Evolutionary conservation across 805 yeast genomes (phyloP).

Genomic region (Lachancea mirantina): DNA sequence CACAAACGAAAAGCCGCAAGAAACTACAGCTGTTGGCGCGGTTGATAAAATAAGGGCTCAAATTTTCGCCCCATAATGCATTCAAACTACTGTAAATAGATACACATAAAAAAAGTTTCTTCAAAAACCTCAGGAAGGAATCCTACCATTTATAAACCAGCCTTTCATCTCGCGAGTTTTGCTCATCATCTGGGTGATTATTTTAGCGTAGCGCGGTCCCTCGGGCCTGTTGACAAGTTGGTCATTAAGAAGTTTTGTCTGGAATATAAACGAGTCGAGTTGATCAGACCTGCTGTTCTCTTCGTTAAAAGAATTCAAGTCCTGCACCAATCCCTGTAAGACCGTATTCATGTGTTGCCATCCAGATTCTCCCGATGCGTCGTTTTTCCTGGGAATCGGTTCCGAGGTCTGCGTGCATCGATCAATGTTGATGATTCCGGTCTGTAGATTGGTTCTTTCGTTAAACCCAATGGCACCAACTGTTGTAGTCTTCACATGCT

Average conservation of each 20-base stretch:
- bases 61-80: slow-evolving; percentile 5
- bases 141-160: slow-evolving; percentile 34
- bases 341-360: too few species aligned
- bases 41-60: slow-evolving; percentile 8
- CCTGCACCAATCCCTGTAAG: slow-evolving; percentile 23
- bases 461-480: slow-evolving; percentile 38
- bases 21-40: slow-evolving; percentile 10
- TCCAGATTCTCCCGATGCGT: too few species aligned
- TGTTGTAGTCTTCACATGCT: slow-evolving; percentile 31
- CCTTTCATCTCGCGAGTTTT: slow-evolving; percentile 36
- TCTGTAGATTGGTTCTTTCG: slow-evolving; percentile 34
- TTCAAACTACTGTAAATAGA: slow-evolving; percentile 5
- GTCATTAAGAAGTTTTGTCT: slow-evolving; percentile 23
- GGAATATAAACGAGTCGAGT: slow-evolving; percentile 26
- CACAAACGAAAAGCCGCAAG: slow-evolving; percentile 2
- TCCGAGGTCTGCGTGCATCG: slow-evolving; percentile 23
- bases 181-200: slow-evolving; percentile 19
- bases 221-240: slow-evolving; percentile 12
- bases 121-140: slow-evolving; percentile 12
- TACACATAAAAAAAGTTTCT: too few species aligned
- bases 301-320: slow-evolving; percentile 26
- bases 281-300: slow-evolving; percentile 13
- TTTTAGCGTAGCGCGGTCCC: not conserved
- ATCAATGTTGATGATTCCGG: slow-evolving; percentile 18
- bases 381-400: too few species aligned